Base-by-base conservation (phyloP, 2,329 filamentous ascomycete species). In the Sporothrix mexicana region DNA sequence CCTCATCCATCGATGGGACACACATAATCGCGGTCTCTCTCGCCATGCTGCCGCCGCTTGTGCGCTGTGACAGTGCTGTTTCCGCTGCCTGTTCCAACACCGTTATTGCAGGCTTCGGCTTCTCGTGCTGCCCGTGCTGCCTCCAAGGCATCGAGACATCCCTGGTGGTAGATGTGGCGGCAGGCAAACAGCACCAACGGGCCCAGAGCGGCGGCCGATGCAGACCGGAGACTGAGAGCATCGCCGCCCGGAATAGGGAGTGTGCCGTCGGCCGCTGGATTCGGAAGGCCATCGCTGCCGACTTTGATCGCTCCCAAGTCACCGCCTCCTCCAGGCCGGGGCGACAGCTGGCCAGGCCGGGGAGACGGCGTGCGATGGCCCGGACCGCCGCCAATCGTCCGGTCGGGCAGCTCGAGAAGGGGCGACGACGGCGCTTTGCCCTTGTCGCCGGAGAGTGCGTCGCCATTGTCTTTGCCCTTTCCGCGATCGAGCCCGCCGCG, bases 121-220 rank as follows among this genome's bases (percentile, higher is more conserved):
- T 68, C 55, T 1, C 47, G 23, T 12, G 70, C 59, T 9, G 59
- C 86, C 72, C 85, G 84, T 74, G 86, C 84, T 47, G 85, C 85
- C 76, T 89, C 88, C 76, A 91, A 80, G 73, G 88, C 86, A 78
- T 95, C 92, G 53, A 93, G 82, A 78, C 91, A 94, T 36, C 83
- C 84, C 79, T 90, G 86, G 81, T 93, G 91, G 77, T 91, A 92
- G 20, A 92, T 88, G 80, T 93, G 91, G 72, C 91, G 85, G 79
- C 91, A 93, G 25, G 90, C 91, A 77, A 93, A 82, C 67, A 93
- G 87, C 10, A 93, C 88, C 70, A 93, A 79, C 59, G 89, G 86
- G 9, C 90, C 91, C 20, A 91, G 84, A n/a, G 86, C 82, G 80
- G 59, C 72, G 53, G 64, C 70, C 79, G 80, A 45, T 80, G 76